phyloP scores from a whole-genome alignment of 176 grass and related monocot genomes.

The Cocos nucifera region DNA sequence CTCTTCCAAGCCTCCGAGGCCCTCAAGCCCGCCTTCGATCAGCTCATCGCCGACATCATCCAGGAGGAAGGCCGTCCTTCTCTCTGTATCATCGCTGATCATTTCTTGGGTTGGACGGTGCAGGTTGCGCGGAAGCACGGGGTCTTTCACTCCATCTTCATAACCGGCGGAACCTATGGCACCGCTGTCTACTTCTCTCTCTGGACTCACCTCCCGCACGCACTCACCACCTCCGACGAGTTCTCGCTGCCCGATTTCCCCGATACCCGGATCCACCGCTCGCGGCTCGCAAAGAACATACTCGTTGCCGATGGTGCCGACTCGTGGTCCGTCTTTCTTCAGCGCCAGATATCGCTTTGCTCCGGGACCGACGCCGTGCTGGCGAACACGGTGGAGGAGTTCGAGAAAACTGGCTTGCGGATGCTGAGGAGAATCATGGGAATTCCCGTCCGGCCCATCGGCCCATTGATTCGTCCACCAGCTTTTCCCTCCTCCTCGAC shows the following conservation, averaged over 20 bases:
- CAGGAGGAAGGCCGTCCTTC: no score
- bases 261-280: slow-evolving; percentile 16
- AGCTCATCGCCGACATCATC: no score
- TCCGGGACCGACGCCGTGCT: slow-evolving; percentile 19
- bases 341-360: slow-evolving; percentile 6
- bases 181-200: slow-evolving; percentile 20
- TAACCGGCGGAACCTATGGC: slow-evolving; percentile 27
- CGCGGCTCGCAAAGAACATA: neutral
- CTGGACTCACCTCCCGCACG: slow-evolving; percentile 10
- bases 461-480: no score
- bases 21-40: neutral
- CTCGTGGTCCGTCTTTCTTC: neutral
- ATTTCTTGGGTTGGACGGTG: slow-evolving; percentile 34
- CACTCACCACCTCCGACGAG: slow-evolving; percentile 10
- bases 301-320: neutral
- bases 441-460: slow-evolving; percentile 6
- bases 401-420: slow-evolving; percentile 22
- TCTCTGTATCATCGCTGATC: slow-evolving; percentile 29
- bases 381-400: slow-evolving; percentile 21
- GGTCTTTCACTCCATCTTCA: slow-evolving; percentile 27
- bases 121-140: slow-evolving; percentile 19
- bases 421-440: slow-evolving; percentile 22
- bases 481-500: neutral
- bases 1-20: slow-evolving; percentile 25
- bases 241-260: slow-evolving; percentile 19